phyloP scores from a whole-genome alignment of 2,329 filamentous ascomycete genomes.

The Aspergillus aculeatinus region DNA sequence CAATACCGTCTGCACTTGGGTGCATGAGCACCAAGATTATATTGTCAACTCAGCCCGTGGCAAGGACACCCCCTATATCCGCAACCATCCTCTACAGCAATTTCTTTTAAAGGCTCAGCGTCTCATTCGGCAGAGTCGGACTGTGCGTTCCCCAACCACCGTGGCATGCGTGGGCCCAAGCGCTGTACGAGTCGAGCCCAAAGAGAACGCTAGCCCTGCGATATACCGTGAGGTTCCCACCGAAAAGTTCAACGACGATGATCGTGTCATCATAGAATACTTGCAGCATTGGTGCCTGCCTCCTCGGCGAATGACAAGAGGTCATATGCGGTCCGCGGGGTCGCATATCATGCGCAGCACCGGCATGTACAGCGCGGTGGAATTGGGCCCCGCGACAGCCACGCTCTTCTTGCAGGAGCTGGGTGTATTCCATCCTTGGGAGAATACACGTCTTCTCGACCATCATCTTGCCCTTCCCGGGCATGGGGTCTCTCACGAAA shows the following conservation, averaged over 20 bases:
- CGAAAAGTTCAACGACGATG: constrained; percentile 48
- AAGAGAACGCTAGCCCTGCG: constrained; percentile 27
- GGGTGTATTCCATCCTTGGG: constrained; percentile 59
- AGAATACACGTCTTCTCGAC: constrained; percentile 54
- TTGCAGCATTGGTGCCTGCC: constrained; percentile 53
- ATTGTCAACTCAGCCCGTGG: constrained; percentile 29
- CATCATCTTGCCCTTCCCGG: constrained; percentile 54
- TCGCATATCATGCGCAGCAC: constrained; percentile 57
- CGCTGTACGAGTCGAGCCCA: constrained; percentile 28
- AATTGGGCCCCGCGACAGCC: constrained; percentile 40
- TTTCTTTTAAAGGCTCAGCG: constrained; percentile 48
- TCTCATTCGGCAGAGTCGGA: constrained; percentile 43
- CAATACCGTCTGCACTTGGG: constrained; percentile 55
- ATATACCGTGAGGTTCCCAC: constrained; percentile 35
- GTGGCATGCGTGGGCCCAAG: constrained; percentile 45
- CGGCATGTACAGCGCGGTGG: constrained; percentile 53
- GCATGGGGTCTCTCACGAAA: constrained; percentile 32
- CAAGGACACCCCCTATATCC: constrained; percentile 25
- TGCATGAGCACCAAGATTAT: constrained; percentile 51
- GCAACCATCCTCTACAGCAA: constrained; percentile 40
- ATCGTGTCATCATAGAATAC: constrained; percentile 56
- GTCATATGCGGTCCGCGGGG: constrained; percentile 50
- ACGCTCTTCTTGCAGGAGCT: constrained; percentile 60
- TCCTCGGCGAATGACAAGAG: constrained; percentile 38
- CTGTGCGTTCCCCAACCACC: constrained; percentile 43